phyloP scores from a whole-genome alignment of 495 filamentous ascomycete genomes.

The Penicillium diatomitis region DNA sequence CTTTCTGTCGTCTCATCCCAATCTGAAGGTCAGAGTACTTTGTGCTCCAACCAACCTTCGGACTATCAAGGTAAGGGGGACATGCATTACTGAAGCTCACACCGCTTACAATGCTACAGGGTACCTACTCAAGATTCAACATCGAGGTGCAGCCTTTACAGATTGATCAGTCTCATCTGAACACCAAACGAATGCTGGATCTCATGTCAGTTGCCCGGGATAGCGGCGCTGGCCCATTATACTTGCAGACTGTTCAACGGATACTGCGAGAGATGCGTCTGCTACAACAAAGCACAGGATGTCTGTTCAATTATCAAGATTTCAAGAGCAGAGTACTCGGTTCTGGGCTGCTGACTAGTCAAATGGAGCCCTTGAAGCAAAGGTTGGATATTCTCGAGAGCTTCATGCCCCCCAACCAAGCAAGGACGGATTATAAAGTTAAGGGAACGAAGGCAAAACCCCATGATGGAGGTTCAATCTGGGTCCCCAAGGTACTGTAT shows the following conservation, averaged over 20 bases:
- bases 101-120: constrained; percentile 2
- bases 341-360: constrained; percentile 30
- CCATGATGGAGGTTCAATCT: background rate
- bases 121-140: constrained; percentile 22
- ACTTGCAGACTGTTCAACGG: constrained; percentile 47
- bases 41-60: constrained; percentile 53
- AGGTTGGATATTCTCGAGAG: constrained; percentile 48
- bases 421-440: background rate
- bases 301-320: constrained; percentile 42
- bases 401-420: constrained; percentile 39
- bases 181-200: constrained; percentile 53
- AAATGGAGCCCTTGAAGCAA: constrained; percentile 44
- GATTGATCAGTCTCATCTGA: constrained; percentile 50
- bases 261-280: constrained; percentile 54
- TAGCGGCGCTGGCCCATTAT: constrained; percentile 44
- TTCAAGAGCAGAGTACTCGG: constrained; percentile 35
- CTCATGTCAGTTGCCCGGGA: constrained; percentile 54
- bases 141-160: constrained; percentile 44
- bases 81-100: constrained; percentile 1
- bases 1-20: constrained; percentile 45
- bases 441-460: constrained; percentile 2
- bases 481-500: constrained; percentile 5
- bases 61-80: constrained; percentile 31
- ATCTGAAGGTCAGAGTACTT: constrained; percentile 51
- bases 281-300: constrained; percentile 24